A percentile compares a stretch with the other conserved stretches of the same genome.
These are phyloP conservation scores for Dillenia turbinata DNA, from an alignment of 164 flowering plant genomes.

Conservation along the genomic window DNA sequence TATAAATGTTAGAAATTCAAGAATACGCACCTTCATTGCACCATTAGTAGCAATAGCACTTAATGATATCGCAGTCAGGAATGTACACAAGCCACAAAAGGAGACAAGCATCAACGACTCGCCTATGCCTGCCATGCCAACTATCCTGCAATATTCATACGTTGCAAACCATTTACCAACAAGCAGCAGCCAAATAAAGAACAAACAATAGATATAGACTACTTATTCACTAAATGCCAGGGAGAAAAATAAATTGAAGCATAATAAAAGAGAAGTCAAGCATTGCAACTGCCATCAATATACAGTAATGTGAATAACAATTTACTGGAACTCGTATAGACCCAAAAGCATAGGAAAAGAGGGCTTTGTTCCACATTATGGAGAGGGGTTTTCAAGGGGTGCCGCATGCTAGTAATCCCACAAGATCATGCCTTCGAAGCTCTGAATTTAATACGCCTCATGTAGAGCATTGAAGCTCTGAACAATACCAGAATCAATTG, in stretches of 20 bases:
- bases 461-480: too few species aligned
- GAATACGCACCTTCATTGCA: conserved; percentile 87
- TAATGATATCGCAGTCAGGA: conserved; percentile 81
- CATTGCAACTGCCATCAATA: too few species aligned
- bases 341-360: too few species aligned
- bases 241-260: not conserved
- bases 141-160: conserved; percentile 65
- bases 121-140: conserved; percentile 98
- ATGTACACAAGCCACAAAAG: conserved; percentile 93
- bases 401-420: too few species aligned
- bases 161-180: not conserved
- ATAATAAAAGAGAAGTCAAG: not conserved
- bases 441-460: too few species aligned
- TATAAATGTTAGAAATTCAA: not conserved
- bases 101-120: conserved; percentile 83
- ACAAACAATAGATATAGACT: not conserved
- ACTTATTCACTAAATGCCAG: too few species aligned
- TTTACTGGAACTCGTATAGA: too few species aligned
- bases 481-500: too few species aligned
- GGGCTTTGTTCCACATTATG: too few species aligned
- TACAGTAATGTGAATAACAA: too few species aligned
- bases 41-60: conserved; percentile 99
- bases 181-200: not conserved
- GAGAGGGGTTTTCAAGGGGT: too few species aligned
- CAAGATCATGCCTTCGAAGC: too few species aligned